Evolutionary conservation across 2,329 filamentous ascomycete species (phyloP).

Genomic region (Cercospora canescens): DNA sequence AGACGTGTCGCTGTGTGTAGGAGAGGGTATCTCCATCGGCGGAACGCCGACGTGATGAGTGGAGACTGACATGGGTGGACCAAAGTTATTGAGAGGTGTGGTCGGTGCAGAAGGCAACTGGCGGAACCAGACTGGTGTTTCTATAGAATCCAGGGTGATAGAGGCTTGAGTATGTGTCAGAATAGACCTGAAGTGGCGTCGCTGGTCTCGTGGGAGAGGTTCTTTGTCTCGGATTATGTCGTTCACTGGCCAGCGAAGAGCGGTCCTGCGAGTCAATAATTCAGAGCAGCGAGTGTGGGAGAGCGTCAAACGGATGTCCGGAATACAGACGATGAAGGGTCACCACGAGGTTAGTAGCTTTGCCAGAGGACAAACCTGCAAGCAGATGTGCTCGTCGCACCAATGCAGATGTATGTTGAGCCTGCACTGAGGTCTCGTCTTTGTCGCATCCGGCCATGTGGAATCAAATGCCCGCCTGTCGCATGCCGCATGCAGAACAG

Average conservation of each 20-base stretch:
- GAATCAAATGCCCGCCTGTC: slow-evolving; percentile 9
- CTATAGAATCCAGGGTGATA: slow-evolving; percentile 31
- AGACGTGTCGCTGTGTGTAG: slow-evolving; percentile 26
- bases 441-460: slow-evolving; percentile 26
- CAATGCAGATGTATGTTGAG: slow-evolving; percentile 17
- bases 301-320: not conserved
- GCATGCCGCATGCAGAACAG: slow-evolving; percentile 19
- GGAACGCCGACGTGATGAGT: slow-evolving; percentile 26
- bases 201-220: not conserved
- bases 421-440: slow-evolving; percentile 15
- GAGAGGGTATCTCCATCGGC: slow-evolving; percentile 32
- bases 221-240: slow-evolving; percentile 15
- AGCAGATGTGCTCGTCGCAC: slow-evolving; percentile 21
- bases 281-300: not conserved
- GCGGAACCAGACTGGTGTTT: slow-evolving; percentile 35
- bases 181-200: not conserved
- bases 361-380: slow-evolving; percentile 16
- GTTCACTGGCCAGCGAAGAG: not conserved
- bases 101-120: slow-evolving; percentile 25
- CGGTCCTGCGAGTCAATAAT: not conserved
- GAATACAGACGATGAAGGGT: not conserved
- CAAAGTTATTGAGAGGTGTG: slow-evolving; percentile 20
- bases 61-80: slow-evolving; percentile 25
- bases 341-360: not conserved
- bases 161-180: not conserved